Evolutionary conservation across 768 basidiomycete species (phyloP), one percentile per base, ranked within the genome.

Genomic region (Termitomyces sp.): DNA sequence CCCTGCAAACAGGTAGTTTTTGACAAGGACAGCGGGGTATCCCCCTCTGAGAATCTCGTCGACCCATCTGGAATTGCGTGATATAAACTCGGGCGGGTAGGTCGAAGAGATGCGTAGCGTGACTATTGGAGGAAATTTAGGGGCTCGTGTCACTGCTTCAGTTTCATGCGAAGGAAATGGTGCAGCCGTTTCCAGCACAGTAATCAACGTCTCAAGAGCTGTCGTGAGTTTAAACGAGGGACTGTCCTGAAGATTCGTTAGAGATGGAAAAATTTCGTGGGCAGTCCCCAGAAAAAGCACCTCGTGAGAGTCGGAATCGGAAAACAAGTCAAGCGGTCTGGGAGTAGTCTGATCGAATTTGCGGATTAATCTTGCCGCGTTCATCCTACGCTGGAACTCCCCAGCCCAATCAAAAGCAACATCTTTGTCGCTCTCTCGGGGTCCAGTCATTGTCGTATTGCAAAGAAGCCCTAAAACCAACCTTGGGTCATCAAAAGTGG

Each of bases 401-500:
- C 61, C 59, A 38, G 61, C 53, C 61, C 65, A 70, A 10, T 64
- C 54, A 17, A 56, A 60, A 8, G 42, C 11, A 5, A 60, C 50
- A 26, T 60, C 54, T 12, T 45, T 17, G n/a, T 21, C 19, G 1
- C 51, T 26, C 50, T 12, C 53, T 49, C 43, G 49, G 10, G n/a
- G 55, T 42, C 14, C 58, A 59, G 51, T 9, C 52, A 54, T 38
- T 35, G 58, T 58, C 14, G 53, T 53, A 23, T 31, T 21, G 17
- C 38, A 37, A 23, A 62, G 23, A 30, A 54, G 51, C 33, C 42
- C 44, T 30, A 62, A 44, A 3, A 69, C 59, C 11, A 65, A 62
- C 33, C 78, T 67, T 0, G 81, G 81, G 54, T 82, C 79, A 55
- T 82, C 81, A 64, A 80, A 83, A 1, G 67, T 69, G 1, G 71